Evolutionary conservation across 768 basidiomycete species (phyloP), one percentile per base, ranked within the genome.

Genomic region (Porpolomopsis calyptriformis): DNA sequence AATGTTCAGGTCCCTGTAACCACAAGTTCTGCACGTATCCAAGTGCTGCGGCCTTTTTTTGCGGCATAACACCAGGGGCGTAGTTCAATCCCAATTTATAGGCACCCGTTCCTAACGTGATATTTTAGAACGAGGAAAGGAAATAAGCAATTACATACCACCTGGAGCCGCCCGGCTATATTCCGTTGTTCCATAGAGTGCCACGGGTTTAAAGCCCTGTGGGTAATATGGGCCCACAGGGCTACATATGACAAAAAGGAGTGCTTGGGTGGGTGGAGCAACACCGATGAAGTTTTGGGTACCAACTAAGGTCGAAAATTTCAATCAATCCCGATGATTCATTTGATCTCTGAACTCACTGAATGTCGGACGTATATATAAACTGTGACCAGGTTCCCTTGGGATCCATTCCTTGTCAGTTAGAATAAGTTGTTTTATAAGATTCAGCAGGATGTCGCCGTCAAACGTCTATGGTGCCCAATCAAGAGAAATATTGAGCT

Each of bases 401-500:
- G 94, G 94, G 55, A 98, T 87, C 93, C 93, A 98, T 50, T 85
- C 74, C 51, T 78, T 80, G 57, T 97, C 93, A 37, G 89, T 58
- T 16, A 75, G 73, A 55, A 97, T 69, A 54, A 98, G 83, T 63
- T 82, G 72, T 71, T 91, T 91, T 60, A 98, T 85, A 45, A 91
- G 73, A 45, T 82, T 74, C 1, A 83, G 66, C 29, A 94, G 66
- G 10, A 79, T 76, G 43, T 80, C 75, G 14, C 82, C 83, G 55
- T 91, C 65, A 61, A 97, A 98, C 4, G 71, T 75, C 87, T 88
- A 12, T 37, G n/a, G n/a, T n/a, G n/a, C n/a, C n/a, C n/a, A n/a
- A n/a, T n/a, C n/a, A n/a, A n/a, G n/a, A n/a, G n/a, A n/a, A n/a
- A n/a, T n/a, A n/a, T n/a, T n/a, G n/a, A n/a, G n/a, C n/a, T n/a